These are phyloP conservation scores for Tylopilus sp. DNA, from an alignment of 1,284 basidiomycete genomes.

Conservation along the genomic window DNA sequence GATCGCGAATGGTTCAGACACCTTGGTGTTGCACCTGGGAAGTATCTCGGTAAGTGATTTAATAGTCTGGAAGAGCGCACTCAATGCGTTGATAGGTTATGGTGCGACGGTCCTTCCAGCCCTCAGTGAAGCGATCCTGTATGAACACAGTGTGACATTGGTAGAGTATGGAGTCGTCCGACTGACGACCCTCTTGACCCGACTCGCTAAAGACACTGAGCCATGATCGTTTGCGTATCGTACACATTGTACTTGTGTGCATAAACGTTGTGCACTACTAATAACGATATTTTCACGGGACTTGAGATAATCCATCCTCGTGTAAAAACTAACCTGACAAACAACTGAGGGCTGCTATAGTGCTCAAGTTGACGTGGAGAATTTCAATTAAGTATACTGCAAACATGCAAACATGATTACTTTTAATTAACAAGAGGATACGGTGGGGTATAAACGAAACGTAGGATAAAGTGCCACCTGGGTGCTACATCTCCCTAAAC, in stretches of 20 bases:
- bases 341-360: no score
- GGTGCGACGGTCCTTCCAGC: slow-evolving; percentile 86
- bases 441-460: slow-evolving; percentile 12
- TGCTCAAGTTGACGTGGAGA: no score
- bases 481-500: background rate
- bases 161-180: slow-evolving; percentile 68
- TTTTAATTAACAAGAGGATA: slow-evolving; percentile 22
- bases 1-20: slow-evolving; percentile 86
- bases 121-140: slow-evolving; percentile 75
- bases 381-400: slow-evolving; percentile 12
- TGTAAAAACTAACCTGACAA: no score
- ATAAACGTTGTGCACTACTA: no score
- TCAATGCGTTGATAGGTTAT: slow-evolving; percentile 54
- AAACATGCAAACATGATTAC: slow-evolving; percentile 4
- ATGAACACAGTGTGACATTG: slow-evolving; percentile 62
- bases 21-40: slow-evolving; percentile 86
- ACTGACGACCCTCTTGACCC: slow-evolving; percentile 54
- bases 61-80: background rate
- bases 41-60: slow-evolving; percentile 70
- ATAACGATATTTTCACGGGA: no score
- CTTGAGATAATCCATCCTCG: no score
- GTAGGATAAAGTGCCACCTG: slow-evolving; percentile 11
- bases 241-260: background rate
- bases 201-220: slow-evolving; percentile 47
- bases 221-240: slow-evolving; percentile 8